Percentiles rank a stretch among this genome's conserved stretches.
Conservation (phyloP, 2,329 filamentous ascomycete genomes). For the Amauroascus niger region DNA sequence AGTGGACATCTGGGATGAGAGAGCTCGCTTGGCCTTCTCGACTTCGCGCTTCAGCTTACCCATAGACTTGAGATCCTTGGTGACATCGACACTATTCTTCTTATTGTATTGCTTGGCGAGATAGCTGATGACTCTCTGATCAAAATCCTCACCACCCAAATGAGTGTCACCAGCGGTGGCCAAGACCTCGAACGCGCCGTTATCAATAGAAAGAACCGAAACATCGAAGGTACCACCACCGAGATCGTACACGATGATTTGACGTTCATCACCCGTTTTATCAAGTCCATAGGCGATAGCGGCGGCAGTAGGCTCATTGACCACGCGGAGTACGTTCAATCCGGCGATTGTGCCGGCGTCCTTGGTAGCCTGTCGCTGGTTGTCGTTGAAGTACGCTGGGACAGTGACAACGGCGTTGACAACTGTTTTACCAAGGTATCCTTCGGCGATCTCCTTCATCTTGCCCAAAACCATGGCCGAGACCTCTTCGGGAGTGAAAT, state of each 20-base stretch:
- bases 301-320: conserved; percentile 93
- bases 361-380: conserved; percentile 94
- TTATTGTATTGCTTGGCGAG: conserved; percentile 98
- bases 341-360: conserved; percentile 86
- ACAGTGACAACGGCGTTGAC: conserved; percentile 73
- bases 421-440: conserved; percentile 52
- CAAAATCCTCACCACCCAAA: conserved; percentile 97
- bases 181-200: conserved; percentile 88
- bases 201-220: conserved; percentile 80
- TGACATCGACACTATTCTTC: conserved; percentile 86
- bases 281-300: conserved; percentile 91
- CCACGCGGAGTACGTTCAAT: conserved; percentile 88
- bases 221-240: conserved; percentile 94
- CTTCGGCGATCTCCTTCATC: conserved; percentile 58
- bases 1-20: conserved; percentile 87
- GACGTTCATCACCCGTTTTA: conserved; percentile 71
- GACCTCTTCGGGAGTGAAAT: conserved; percentile 57
- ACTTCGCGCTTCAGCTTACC: conserved; percentile 99
- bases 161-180: conserved; percentile 95
- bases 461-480: conserved; percentile 58
- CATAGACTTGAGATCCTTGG: conserved; percentile 95
- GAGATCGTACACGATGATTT: conserved; percentile 88
- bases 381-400: conserved; percentile 97
- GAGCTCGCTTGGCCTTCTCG: conserved; percentile 97
- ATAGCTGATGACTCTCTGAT: conserved; percentile 93